Base-by-base conservation (phyloP, 192 early-diverging fungal species). In the Entomortierella lignicola region DNA sequence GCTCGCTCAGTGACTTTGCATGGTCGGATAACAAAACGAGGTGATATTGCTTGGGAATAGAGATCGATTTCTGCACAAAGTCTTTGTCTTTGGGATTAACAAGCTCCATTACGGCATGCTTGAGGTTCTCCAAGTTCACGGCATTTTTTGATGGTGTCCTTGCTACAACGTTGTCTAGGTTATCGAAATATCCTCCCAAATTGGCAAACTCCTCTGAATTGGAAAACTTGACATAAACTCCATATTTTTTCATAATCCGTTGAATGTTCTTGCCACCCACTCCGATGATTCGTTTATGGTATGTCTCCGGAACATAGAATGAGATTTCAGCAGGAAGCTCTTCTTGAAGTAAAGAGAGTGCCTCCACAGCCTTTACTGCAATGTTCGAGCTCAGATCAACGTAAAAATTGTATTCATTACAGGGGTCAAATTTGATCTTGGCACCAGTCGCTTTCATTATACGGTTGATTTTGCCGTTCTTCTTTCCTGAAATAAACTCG, bases 401-500 rank as follows among this genome's bases (percentile, higher is more conserved):
- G 26, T 88, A 74, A 75, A 92, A 91, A 55, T 94, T 94, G 74
- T 90, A 93, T 20, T 89, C 87, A 60, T 91, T 92, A 27, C 83
- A 84, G 27, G 86, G 81, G 31, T 90, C 88, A 75, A 94, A 93
- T 17, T 82, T 60, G 34, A 94, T 85, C 34, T 83, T 74, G 27
- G 90, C 91, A 1, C 82, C 89, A 15, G 86, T 88, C 0, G 85
- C 65, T 56, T 92, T 91, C 56, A 87, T 89, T 69, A 94, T 94
- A 61, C 91, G 88, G 85, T 94, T 94, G 73, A 94, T 92, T 63
- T 94, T 94, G 66, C 93, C 93, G 62, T 89, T 91, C 81, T 94
- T 94, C 82, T 94, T 94, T 54, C 93, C 93, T 59, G 91, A 92
- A 55, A 94, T 94, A 65, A 94, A 94, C 62, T 94, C 93, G 13